These are phyloP conservation scores for Lolium multiflorum DNA, from an alignment of 176 grass and related monocot genomes.

Conservation along the genomic window DNA sequence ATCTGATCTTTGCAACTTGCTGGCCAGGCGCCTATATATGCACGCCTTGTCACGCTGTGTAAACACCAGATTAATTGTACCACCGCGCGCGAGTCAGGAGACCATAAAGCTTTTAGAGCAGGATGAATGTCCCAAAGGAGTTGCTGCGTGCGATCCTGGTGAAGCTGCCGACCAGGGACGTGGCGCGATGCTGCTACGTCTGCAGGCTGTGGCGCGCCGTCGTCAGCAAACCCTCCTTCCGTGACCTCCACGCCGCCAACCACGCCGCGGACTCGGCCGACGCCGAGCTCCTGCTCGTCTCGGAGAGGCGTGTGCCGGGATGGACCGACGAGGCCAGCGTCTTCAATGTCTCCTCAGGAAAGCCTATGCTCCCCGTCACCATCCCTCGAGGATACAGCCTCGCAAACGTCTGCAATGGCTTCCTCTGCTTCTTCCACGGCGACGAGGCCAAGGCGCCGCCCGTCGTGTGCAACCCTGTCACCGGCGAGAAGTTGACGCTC, in stretches of 20 bases:
- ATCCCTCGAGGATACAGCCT: background rate
- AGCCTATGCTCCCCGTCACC: background rate
- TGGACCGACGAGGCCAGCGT: background rate
- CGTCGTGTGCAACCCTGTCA: background rate
- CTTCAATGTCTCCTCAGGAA: background rate
- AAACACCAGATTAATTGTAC: too few species aligned
- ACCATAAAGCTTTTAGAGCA: too few species aligned
- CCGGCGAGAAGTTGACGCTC: background rate
- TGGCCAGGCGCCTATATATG: too few species aligned
- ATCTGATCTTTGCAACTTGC: too few species aligned
- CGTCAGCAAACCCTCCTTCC: background rate
- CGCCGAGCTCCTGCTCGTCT: background rate
- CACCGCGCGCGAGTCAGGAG: too few species aligned
- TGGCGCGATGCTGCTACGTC: background rate
- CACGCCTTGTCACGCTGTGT: too few species aligned
- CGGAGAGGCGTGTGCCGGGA: background rate
- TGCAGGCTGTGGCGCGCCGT: background rate
- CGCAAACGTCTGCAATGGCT: constrained; percentile 11
- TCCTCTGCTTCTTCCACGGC: background rate
- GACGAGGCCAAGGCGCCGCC: background rate
- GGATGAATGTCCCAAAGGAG: background rate
- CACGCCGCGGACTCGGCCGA: background rate
- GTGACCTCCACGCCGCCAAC: background rate
- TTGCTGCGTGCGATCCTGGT: background rate
- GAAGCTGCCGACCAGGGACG: background rate